These are phyloP conservation scores for Amanita muscaria DNA, from an alignment of 768 basidiomycete species.

Conservation along the genomic window DNA sequence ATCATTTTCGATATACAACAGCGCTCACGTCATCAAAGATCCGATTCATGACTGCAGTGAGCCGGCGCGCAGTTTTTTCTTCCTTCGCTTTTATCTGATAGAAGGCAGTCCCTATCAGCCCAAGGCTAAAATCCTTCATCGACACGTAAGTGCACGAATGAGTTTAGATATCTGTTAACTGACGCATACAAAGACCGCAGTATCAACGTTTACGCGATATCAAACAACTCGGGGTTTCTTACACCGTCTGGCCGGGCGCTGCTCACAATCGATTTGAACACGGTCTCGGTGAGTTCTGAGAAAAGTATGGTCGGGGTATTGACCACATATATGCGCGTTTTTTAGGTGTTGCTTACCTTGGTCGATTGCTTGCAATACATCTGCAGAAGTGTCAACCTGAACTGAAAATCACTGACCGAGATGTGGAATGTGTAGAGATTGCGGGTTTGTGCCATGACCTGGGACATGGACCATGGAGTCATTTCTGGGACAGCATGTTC, in stretches of 20 bases:
- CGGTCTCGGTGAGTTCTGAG: constrained; percentile 48
- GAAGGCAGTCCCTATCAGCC: constrained; percentile 28
- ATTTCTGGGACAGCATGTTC: constrained; percentile 72
- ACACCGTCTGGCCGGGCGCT: constrained; percentile 70
- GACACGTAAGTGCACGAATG: constrained; percentile 48
- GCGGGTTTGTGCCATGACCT: constrained; percentile 82
- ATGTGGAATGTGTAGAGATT: constrained; percentile 68
- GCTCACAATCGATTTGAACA: constrained; percentile 82
- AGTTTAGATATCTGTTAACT: constrained; percentile 7
- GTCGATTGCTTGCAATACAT: constrained; percentile 51
- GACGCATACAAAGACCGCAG: constrained; percentile 37
- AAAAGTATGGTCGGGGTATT: not conserved
- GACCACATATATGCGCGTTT: not conserved
- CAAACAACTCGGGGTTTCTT: constrained; percentile 75
- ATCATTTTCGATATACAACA: too few species aligned
- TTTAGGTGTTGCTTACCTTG: constrained; percentile 68
- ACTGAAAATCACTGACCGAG: constrained; percentile 59
- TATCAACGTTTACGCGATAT: constrained; percentile 73
- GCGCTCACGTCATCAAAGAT: too few species aligned
- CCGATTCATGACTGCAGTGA: constrained; percentile 30
- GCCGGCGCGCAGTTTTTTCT: constrained; percentile 11
- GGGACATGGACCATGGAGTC: constrained; percentile 81
- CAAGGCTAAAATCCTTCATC: constrained; percentile 37
- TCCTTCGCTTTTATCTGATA: not conserved
- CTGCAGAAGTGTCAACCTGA: constrained; percentile 50